Conservation (phyloP, 768 basidiomycete genomes). For the Mycena galopus region DNA sequence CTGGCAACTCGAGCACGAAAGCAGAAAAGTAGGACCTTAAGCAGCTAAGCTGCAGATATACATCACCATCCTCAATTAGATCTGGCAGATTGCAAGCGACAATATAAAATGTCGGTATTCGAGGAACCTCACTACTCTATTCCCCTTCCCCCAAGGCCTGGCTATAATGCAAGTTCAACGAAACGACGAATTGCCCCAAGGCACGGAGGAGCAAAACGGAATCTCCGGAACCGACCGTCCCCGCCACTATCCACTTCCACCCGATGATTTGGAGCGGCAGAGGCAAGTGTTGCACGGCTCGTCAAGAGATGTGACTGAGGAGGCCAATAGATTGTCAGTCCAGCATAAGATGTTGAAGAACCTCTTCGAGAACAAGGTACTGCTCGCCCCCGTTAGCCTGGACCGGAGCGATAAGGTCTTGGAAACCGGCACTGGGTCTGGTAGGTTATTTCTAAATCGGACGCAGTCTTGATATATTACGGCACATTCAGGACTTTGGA, state of each 20-base stretch:
- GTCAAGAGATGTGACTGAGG: neutral
- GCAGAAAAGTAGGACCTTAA: too few species aligned
- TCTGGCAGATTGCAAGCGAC: too few species aligned
- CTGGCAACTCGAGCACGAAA: too few species aligned
- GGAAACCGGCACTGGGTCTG: constrained; percentile 30
- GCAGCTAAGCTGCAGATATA: too few species aligned
- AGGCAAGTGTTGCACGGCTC: neutral
- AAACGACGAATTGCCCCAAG: too few species aligned
- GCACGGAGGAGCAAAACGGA: neutral
- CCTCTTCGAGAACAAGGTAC: constrained; percentile 11
- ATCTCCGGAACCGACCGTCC: neutral
- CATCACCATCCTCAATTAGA: too few species aligned
- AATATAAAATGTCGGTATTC: too few species aligned
- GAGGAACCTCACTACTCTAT: too few species aligned
- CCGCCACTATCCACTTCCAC: constrained; percentile 30
- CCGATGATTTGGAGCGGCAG: constrained; percentile 29
- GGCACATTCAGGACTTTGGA: constrained; percentile 10
- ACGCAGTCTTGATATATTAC: neutral
- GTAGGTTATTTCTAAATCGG: neutral
- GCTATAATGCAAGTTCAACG: too few species aligned
- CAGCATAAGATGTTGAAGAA: constrained; percentile 32
- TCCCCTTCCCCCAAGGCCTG: too few species aligned
- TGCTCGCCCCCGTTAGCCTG: constrained; percentile 22
- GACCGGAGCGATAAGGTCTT: constrained; percentile 15
- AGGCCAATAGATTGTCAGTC: constrained; percentile 1